These are phyloP conservation scores for Ganoderma leucocontextum DNA, from an alignment of 1,284 basidiomycete species.

Conservation along the genomic window DNA sequence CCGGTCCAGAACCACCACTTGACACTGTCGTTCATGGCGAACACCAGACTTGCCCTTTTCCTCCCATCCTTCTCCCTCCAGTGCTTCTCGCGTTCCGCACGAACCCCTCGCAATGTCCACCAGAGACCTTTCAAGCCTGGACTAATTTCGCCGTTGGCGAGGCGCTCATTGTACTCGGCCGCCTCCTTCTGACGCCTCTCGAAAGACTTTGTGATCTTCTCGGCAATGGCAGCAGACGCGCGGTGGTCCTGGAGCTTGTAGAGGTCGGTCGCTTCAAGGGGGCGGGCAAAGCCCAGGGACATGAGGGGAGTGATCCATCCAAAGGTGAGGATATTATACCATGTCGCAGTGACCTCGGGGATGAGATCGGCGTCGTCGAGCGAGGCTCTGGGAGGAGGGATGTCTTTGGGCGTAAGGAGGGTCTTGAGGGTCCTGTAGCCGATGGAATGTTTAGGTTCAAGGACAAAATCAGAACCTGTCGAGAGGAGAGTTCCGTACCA, in stretches of 20 bases:
- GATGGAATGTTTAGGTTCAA: background rate
- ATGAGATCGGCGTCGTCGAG: constrained; percentile 60
- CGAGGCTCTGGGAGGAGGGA: constrained; percentile 57
- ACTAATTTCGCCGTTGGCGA: constrained; percentile 71
- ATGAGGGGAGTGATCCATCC: constrained; percentile 83
- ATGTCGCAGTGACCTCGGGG: constrained; percentile 60
- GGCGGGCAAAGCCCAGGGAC: constrained; percentile 75
- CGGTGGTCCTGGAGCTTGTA: constrained; percentile 80
- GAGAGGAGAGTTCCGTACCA: constrained; percentile 18
- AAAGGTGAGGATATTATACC: constrained; percentile 63
- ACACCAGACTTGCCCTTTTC: constrained; percentile 72
- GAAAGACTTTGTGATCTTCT: constrained; percentile 72
- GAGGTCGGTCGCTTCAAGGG: constrained; percentile 86
- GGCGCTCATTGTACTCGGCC: constrained; percentile 72
- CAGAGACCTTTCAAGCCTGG: constrained; percentile 61
- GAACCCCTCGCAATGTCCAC: constrained; percentile 68
- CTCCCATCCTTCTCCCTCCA: constrained; percentile 75
- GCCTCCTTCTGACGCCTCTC: constrained; percentile 66
- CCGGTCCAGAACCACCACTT: constrained; percentile 86
- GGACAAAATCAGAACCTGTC: background rate
- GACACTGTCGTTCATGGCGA: constrained; percentile 85
- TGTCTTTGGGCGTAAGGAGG: constrained; percentile 40
- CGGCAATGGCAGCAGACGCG: constrained; percentile 65
- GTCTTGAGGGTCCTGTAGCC: constrained; percentile 28
- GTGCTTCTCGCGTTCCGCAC: constrained; percentile 61